These are phyloP conservation scores for Colletotrichum magnum DNA, from an alignment of 2,329 filamentous ascomycete species.

Conservation along the genomic window DNA sequence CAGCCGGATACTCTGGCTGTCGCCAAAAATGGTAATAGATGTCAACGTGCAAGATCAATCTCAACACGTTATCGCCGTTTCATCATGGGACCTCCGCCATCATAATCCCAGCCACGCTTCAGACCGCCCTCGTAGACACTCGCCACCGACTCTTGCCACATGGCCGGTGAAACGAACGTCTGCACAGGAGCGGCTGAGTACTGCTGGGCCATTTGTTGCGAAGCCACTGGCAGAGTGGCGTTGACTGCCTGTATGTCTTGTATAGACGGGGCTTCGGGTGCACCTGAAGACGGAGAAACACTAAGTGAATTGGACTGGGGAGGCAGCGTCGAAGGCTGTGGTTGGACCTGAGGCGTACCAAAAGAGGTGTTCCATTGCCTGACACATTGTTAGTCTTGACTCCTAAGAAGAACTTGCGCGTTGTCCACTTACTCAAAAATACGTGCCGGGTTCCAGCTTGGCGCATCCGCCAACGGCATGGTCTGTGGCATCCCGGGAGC, in stretches of 20 bases:
- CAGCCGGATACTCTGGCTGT: neutral
- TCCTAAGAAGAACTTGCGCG: neutral
- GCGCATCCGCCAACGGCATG: constrained; percentile 74
- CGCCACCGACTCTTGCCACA: constrained; percentile 81
- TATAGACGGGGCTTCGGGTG: constrained; percentile 66
- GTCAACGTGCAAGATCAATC: constrained; percentile 11
- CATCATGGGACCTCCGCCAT: constrained; percentile 50
- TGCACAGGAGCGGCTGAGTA: constrained; percentile 68
- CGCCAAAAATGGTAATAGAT: neutral
- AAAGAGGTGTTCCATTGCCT: constrained; percentile 98
- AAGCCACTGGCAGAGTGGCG: constrained; percentile 58
- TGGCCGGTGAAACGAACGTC: constrained; percentile 76
- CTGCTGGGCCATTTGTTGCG: constrained; percentile 64
- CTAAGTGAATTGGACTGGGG: constrained; percentile 67
- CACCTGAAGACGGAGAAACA: constrained; percentile 66
- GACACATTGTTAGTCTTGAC: constrained; percentile 36
- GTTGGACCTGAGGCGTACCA: constrained; percentile 74
- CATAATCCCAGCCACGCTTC: constrained; percentile 74
- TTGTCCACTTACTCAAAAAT: constrained; percentile 85
- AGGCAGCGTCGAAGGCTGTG: constrained; percentile 57
- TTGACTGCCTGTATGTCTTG: constrained; percentile 67
- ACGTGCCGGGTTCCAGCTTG: constrained; percentile 85
- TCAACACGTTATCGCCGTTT: constrained; percentile 42
- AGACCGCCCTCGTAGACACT: constrained; percentile 77
- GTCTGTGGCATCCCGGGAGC: constrained; percentile 65